phyloP scores from a whole-genome alignment of 345 rosid species.

The Sisymbrium irio region DNA sequence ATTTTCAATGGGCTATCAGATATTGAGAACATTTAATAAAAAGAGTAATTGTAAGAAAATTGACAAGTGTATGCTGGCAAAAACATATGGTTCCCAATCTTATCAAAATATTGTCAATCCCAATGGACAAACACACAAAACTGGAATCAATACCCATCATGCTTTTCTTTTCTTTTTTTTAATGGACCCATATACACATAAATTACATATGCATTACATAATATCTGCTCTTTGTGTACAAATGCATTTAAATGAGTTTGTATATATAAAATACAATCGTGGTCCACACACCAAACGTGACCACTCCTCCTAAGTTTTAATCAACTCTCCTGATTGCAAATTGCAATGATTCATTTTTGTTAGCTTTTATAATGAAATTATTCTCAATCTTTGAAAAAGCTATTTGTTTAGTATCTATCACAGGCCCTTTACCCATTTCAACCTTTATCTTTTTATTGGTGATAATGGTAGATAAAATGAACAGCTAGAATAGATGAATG shows the following conservation, averaged over 20 bases:
- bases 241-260: slow-evolving; percentile 1
- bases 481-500: not conserved
- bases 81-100: slow-evolving; percentile 31
- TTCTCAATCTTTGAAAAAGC: slow-evolving; percentile 8
- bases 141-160: slow-evolving; percentile 36
- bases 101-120: slow-evolving; percentile 20
- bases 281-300: slow-evolving; percentile 29
- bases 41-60: slow-evolving; percentile 14
- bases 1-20: not conserved
- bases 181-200: slow-evolving; percentile 33
- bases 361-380: slow-evolving; percentile 27
- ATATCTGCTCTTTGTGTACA: slow-evolving; percentile 12
- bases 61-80: slow-evolving; percentile 36
- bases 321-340: not conserved
- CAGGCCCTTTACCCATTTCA: slow-evolving; percentile 1
- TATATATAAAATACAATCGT: not conserved
- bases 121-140: slow-evolving; percentile 32
- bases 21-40: not conserved
- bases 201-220: slow-evolving; percentile 12
- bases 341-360: slow-evolving; percentile 16
- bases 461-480: not conserved
- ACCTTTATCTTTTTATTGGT: not conserved
- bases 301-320: slow-evolving; percentile 15
- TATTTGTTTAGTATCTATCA: slow-evolving; percentile 22
- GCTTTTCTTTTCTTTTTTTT: slow-evolving; percentile 24